Conservation (phyloP, 139 green algal genomes). For the Chlorella sp. region DNA sequence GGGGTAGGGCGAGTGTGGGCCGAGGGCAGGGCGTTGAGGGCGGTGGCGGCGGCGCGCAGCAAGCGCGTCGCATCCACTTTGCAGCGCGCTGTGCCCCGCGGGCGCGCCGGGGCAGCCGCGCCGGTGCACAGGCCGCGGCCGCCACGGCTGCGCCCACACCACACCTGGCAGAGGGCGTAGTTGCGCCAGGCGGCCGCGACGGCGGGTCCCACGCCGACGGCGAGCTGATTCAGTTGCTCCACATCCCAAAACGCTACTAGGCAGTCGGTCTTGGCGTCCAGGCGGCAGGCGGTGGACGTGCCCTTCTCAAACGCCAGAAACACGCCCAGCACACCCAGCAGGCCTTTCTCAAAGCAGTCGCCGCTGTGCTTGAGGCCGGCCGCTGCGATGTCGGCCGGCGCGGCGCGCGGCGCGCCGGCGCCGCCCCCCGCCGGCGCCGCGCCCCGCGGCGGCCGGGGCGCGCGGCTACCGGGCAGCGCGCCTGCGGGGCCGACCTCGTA, state of each 20-base stretch:
- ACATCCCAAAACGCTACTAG: not conserved
- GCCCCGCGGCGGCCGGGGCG: too few species aligned
- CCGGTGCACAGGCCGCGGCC: too few species aligned
- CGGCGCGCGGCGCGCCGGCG: too few species aligned
- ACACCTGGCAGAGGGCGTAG: not conserved
- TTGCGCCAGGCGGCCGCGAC: not conserved
- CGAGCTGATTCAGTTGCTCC: not conserved
- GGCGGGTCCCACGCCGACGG: too few species aligned
- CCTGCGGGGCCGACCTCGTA: not conserved
- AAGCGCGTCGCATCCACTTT: not conserved
- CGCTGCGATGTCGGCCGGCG: not conserved
- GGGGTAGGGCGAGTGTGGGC: not conserved
- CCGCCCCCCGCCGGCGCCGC: too few species aligned
- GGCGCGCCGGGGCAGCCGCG: too few species aligned
- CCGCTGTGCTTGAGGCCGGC: not conserved
- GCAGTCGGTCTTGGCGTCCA: not conserved
- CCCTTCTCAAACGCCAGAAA: not conserved
- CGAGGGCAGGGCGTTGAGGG: not conserved
- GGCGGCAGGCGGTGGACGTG: not conserved
- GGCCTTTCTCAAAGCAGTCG: not conserved
- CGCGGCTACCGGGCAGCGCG: too few species aligned
- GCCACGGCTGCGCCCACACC: too few species aligned
- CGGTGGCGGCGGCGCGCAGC: too few species aligned
- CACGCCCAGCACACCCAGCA: not conserved
- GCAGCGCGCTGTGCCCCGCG: not conserved